Evolutionary conservation across 2,329 filamentous ascomycete species (phyloP).

Genomic region (Podosphaera leucotricha): DNA sequence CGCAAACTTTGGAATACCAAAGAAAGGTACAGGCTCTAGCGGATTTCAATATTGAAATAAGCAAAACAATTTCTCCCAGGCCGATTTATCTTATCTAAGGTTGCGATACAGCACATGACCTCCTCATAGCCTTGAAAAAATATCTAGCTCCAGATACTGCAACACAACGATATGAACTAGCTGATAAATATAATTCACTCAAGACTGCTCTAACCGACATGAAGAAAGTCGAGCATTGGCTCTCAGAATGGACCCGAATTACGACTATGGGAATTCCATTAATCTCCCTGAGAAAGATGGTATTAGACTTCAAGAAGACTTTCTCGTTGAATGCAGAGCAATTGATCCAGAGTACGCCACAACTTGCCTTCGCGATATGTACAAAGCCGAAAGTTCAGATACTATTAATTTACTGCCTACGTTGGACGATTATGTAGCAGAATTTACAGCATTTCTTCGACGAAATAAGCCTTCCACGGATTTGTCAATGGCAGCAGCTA

Average conservation of each 20-base stretch:
- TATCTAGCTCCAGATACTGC: not conserved
- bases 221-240: not conserved
- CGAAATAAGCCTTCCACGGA: not conserved
- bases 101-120: not conserved
- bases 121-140: not conserved
- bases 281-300: not conserved
- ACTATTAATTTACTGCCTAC: not conserved
- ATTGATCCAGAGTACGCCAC: slow-evolving; percentile 1
- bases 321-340: not conserved
- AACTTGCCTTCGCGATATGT: not conserved
- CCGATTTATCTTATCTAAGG: not conserved
- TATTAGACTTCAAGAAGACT: not conserved
- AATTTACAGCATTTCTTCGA: slow-evolving; percentile 1
- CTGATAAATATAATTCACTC: not conserved
- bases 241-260: not conserved
- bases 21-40: not conserved
- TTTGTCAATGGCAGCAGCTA: not conserved
- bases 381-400: not conserved
- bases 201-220: not conserved
- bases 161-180: not conserved
- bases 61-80: not conserved
- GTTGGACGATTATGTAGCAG: not conserved
- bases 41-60: not conserved
- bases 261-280: not conserved
- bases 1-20: not conserved